Conservation (phyloP, 169 alveolate genomes). For the Theileria sp. region DNA sequence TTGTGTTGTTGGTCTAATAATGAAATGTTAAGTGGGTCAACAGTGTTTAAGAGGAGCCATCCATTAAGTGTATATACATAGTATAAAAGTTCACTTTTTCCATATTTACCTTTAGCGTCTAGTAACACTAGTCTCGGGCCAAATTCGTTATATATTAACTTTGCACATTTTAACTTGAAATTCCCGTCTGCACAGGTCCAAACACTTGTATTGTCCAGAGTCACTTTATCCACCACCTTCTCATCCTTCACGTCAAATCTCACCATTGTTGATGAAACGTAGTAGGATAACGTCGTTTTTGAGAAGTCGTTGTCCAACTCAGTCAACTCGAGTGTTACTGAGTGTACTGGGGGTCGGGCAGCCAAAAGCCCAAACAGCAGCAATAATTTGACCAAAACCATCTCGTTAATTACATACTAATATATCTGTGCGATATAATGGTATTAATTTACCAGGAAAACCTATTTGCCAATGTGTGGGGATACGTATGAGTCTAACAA, state of each 20-base stretch:
- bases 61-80: not conserved
- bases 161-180: not conserved
- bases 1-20: not conserved
- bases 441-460: not conserved
- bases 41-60: not conserved
- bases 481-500: not conserved
- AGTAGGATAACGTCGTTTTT: not conserved
- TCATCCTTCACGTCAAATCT: slow-evolving; percentile 8
- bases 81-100: not conserved
- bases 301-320: not conserved
- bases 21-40: not conserved
- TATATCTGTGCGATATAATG: not conserved
- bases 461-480: not conserved
- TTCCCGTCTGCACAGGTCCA: not conserved
- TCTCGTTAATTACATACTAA: not conserved
- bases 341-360: not conserved
- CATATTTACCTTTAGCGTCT: not conserved
- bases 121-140: not conserved
- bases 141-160: not conserved
- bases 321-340: not conserved
- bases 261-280: not conserved
- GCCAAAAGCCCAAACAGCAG: not conserved
- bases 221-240: not conserved
- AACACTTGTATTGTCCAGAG: not conserved
- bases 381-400: not conserved